phyloP scores from a whole-genome alignment of 164 flowering plant species.

The Macadamia integrifolia region DNA sequence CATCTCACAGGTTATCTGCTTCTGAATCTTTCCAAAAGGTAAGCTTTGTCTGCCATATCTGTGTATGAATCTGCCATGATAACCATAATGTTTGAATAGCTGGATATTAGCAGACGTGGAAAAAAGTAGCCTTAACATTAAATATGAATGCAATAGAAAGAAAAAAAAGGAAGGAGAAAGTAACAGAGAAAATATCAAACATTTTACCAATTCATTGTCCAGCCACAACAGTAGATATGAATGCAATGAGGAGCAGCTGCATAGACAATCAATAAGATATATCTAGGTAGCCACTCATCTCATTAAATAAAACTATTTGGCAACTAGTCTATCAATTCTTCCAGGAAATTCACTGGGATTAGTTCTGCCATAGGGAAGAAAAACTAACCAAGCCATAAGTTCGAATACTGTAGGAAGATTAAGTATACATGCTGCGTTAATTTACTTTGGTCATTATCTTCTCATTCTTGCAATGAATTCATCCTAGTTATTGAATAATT shows the following conservation, averaged over 20 bases:
- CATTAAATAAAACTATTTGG: no score
- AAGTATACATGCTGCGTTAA: no score
- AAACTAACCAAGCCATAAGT: neutral
- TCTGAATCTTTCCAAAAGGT: slow-evolving; percentile 64
- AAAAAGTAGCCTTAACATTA: neutral
- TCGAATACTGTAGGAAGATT: neutral
- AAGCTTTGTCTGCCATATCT: slow-evolving; percentile 40
- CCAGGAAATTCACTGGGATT: neutral
- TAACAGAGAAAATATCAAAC: no score
- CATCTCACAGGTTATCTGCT: slow-evolving; percentile 60
- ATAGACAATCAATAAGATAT: no score
- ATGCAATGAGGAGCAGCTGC: no score
- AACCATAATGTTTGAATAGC: neutral
- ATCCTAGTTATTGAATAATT: no score
- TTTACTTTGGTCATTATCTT: no score
- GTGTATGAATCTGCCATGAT: slow-evolving; percentile 50
- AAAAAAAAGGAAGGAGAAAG: neutral
- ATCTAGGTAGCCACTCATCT: no score
- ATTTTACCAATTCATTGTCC: no score
- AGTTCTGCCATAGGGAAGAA: neutral
- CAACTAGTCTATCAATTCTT: no score
- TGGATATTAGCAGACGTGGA: neutral
- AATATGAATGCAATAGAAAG: neutral
- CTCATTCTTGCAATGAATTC: no score
- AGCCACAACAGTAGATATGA: no score